Evolutionary conservation across 768 basidiomycete genomes (phyloP), one percentile per base, ranked within the genome.

Genomic region (Boletus pseudopeckii): DNA sequence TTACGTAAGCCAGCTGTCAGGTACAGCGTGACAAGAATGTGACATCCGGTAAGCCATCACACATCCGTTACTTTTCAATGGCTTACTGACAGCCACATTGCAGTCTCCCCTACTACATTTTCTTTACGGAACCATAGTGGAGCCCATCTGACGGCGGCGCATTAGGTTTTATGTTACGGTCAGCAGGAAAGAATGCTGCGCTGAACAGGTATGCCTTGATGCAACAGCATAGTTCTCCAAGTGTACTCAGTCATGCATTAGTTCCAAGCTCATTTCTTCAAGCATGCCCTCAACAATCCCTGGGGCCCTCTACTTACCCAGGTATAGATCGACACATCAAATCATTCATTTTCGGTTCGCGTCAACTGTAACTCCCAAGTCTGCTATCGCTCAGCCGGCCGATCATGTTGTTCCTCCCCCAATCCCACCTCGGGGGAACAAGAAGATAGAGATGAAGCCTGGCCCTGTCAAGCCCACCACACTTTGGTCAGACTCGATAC

Each of bases 381-480:
- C 65, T 24, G 43, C 60, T 42, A 43, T 53, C 45, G 7, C 59
- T 20, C 49, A 45, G 58, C 14, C 48, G 50, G 55, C 48, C 39
- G 63, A 63, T 40, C 50, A 52, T 73, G 59, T 54, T 58, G 61
- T 45, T 50, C 61, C 64, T 39, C 63, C 70, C 48, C 49, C 71
- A 38, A 58, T 48, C 54, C 52, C 53, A 55, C 49, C 67, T 50
- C 63, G 67, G 7, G 77, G 74, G 52, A 77, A 74, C 55, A 68
- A 65, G 42, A 80, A 82, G 66, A 71, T 86, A 46, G 83, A 86
- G 54, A 72, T 88, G 15, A 79, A 82, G 22, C 88, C 88, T 1
- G 82, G 73, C 2, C 88, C 87, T 26, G 71, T 86, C 45, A 83
- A 81, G 54, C 73, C 71, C 0, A 62, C 69, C 42, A 52, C 71